Percentiles rank a stretch among this genome's conserved stretches.
These are phyloP conservation scores for Botryosphaeria agaves DNA, from an alignment of 2,329 filamentous ascomycete genomes.

Conservation along the genomic window DNA sequence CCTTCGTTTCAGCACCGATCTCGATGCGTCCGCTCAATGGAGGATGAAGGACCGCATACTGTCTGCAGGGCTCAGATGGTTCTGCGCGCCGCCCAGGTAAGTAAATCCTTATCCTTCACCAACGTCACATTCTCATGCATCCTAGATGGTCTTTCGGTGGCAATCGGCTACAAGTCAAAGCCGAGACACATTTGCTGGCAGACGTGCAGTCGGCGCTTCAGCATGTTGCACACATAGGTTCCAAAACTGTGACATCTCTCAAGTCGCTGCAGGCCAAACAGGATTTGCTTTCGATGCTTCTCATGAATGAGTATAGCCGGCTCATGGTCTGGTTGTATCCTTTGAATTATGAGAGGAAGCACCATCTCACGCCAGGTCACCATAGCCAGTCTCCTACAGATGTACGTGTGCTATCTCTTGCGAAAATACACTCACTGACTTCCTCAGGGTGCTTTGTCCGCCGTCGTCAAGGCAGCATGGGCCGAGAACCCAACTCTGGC, in stretches of 20 bases:
- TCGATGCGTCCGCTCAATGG: conserved; percentile 53
- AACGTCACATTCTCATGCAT: conserved; percentile 4
- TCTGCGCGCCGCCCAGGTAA: conserved; percentile 53
- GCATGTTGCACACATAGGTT: conserved; percentile 42
- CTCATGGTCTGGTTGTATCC: conserved; percentile 84
- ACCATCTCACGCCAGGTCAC: conserved; percentile 28
- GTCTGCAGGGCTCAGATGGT: conserved; percentile 79
- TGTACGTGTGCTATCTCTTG: conserved; percentile 7
- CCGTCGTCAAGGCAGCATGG: conserved; percentile 72
- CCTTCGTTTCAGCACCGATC: conserved; percentile 48
- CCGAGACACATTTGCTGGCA: conserved; percentile 65
- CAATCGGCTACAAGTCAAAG: conserved; percentile 83
- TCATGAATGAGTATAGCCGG: conserved; percentile 71
- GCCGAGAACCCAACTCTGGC: conserved; percentile 68
- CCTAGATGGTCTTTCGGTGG: conserved; percentile 84
- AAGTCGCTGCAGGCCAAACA: conserved; percentile 63
- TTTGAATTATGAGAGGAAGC: conserved; percentile 44
- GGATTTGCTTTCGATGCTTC: conserved; percentile 59
- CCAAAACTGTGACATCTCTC: conserved; percentile 27
- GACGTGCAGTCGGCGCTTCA: conserved; percentile 57
- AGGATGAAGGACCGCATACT: conserved; percentile 78
- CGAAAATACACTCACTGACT: conserved; percentile 5
- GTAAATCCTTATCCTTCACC: conserved; percentile 3
- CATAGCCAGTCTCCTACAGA: conserved; percentile 23
- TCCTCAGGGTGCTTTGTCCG: conserved; percentile 35